Evolutionary conservation across 176 grass and related monocot species (phyloP).

Genomic region (Rhynchospora tenuis): DNA sequence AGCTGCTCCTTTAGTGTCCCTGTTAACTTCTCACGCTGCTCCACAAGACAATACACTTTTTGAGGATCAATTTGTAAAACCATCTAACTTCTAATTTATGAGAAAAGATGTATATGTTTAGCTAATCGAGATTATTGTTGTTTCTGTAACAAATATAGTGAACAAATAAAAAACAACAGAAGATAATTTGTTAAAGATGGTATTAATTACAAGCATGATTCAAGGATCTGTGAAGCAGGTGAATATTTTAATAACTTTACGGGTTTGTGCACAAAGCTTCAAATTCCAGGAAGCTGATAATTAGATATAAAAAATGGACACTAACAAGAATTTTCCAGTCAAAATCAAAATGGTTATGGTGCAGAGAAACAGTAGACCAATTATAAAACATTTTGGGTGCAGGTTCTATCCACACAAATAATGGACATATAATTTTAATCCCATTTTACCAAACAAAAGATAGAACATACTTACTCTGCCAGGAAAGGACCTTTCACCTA

Average conservation of each 20-base stretch:
- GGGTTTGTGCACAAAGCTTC: too few relatives aligned
- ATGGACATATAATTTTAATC: conserved; percentile 2
- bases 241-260: too few relatives aligned
- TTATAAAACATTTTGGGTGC: background rate
- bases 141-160: background rate
- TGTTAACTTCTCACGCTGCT: conserved; percentile 75
- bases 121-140: background rate
- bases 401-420: background rate
- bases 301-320: background rate
- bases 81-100: background rate
- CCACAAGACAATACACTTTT: conserved; percentile 22
- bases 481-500: conserved; percentile 91
- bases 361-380: too few relatives aligned
- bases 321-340: background rate
- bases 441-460: background rate
- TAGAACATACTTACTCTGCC: conserved; percentile 39
- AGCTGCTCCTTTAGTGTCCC: conserved; percentile 92
- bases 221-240: too few relatives aligned
- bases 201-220: too few relatives aligned
- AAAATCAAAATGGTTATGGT: too few relatives aligned
- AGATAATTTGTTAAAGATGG: background rate
- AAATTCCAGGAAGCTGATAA: too few relatives aligned
- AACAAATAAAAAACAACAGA: background rate
- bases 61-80: conserved; percentile 24
- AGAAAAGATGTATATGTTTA: background rate